Evolutionary conservation across 108 stramenopile genomes (phyloP).

Genomic region (Fistulifera solaris): DNA sequence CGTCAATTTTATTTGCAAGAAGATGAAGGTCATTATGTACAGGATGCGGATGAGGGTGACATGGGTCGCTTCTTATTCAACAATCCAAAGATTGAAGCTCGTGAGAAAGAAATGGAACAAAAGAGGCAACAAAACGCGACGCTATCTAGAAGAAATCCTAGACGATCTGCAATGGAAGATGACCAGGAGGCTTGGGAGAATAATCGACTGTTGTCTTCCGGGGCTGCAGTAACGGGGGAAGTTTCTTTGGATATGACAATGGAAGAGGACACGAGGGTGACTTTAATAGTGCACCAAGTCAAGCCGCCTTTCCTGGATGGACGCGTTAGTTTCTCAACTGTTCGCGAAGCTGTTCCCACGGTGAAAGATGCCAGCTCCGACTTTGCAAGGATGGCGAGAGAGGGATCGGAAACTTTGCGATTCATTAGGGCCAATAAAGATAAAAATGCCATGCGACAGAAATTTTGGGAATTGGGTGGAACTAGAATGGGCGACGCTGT

Average conservation of each 20-base stretch:
- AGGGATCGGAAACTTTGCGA: conserved; percentile 77
- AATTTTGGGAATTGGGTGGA: conserved; percentile 99
- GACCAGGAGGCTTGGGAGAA: conserved; percentile 98
- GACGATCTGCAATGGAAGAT: conserved; percentile 66
- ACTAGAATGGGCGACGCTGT: conserved; percentile 90
- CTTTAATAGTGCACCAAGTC: conserved; percentile 90
- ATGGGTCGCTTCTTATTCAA: conserved; percentile 80
- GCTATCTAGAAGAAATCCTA: conserved; percentile 28
- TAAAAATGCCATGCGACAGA: conserved; percentile 85
- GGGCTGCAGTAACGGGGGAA: conserved; percentile 62
- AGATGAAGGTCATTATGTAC: conserved; percentile 59
- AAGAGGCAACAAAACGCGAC: conserved; percentile 20
- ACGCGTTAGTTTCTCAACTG: conserved; percentile 67
- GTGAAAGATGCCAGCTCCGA: conserved; percentile 80
- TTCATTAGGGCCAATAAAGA: conserved; percentile 80
- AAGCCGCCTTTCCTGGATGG: conserved; percentile 94
- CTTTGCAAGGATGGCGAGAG: conserved; percentile 87
- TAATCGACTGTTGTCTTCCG: conserved; percentile 81
- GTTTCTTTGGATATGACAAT: conserved; percentile 69
- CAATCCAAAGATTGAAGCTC: conserved; percentile 53
- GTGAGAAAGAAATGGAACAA: conserved; percentile 79
- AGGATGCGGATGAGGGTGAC: conserved; percentile 26
- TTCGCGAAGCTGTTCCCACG: conserved; percentile 78
- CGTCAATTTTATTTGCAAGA: conserved; percentile 83
- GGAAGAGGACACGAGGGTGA: conserved; percentile 62